These are phyloP conservation scores for Tubosaeta sp. DNA, from an alignment of 768 basidiomycete species.

Conservation along the genomic window DNA sequence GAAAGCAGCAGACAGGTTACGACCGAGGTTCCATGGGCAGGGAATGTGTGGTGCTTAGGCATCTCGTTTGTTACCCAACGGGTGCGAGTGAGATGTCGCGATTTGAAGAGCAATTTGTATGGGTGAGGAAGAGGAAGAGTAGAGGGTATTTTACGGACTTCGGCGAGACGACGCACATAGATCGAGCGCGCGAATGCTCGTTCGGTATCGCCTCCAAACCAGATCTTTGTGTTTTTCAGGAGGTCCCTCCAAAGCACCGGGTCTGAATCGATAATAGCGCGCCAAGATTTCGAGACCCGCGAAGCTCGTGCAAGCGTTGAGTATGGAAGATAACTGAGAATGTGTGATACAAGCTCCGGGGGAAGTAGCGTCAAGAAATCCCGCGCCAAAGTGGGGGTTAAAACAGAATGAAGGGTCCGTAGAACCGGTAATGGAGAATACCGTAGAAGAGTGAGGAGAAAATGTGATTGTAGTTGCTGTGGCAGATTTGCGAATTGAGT, in stretches of 20 bases:
- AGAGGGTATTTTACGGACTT: constrained; percentile 35
- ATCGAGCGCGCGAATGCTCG: constrained; percentile 73
- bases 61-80: constrained; percentile 74
- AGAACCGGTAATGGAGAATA: constrained; percentile 90
- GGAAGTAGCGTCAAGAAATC: constrained; percentile 93
- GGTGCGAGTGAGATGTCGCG: constrained; percentile 72
- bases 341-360: constrained; percentile 85
- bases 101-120: constrained; percentile 91
- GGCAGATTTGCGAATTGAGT: constrained; percentile 79
- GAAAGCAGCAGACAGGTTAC: constrained; percentile 97
- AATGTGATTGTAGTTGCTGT: constrained; percentile 82
- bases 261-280: constrained; percentile 87
- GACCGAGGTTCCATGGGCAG: constrained; percentile 84
- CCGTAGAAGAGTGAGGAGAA: constrained; percentile 87
- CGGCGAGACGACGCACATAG: constrained; percentile 51
- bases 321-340: constrained; percentile 82
- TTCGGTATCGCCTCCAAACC: constrained; percentile 87
- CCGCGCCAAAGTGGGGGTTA: constrained; percentile 86
- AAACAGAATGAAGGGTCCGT: constrained; percentile 81
- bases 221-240: constrained; percentile 76
- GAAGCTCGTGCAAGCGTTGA: constrained; percentile 81
- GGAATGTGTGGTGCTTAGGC: constrained; percentile 76
- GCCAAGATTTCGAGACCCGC: constrained; percentile 86
- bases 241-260: constrained; percentile 87
- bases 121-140: constrained; percentile 76